Conservation (phyloP, 768 basidiomycete genomes). For the Trametes elegans region DNA sequence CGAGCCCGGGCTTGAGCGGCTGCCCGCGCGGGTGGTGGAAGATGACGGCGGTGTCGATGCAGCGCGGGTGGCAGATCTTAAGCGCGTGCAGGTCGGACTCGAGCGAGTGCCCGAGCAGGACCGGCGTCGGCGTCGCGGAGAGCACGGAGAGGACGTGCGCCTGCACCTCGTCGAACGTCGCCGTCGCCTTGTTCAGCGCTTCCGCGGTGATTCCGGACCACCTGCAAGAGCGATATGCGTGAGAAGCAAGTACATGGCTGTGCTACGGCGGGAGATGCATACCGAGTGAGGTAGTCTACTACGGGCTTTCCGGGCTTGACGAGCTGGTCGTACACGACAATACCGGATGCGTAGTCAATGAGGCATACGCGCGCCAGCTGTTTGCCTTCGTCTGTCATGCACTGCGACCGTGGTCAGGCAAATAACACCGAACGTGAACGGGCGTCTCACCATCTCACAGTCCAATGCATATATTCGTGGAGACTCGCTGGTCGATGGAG, state of each 20-base stretch:
- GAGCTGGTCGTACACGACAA: conserved; percentile 82
- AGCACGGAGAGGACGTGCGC: conserved; percentile 61
- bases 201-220: conserved; percentile 93
- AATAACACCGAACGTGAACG: not conserved
- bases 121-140: conserved; percentile 56
- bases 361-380: conserved; percentile 84
- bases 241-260: not conserved
- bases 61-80: conserved; percentile 79
- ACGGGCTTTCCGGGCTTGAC: conserved; percentile 87
- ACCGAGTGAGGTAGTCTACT: conserved; percentile 91
- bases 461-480: conserved; percentile 79
- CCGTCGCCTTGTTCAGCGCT: conserved; percentile 64
- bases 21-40: conserved; percentile 94
- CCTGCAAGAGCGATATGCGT: conserved; percentile 35
- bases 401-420: conserved; percentile 44
- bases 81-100: conserved; percentile 92
- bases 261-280: conserved; percentile 21
- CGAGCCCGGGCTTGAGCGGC: conserved; percentile 91
- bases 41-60: conserved; percentile 88
- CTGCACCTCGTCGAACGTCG: conserved; percentile 80
- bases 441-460: conserved; percentile 88
- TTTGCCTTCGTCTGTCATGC: conserved; percentile 85
- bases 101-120: conserved; percentile 92
- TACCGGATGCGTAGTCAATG: conserved; percentile 71
- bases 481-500: conserved; percentile 40